Percentiles rank a stretch among this genome's conserved stretches.
phyloP scores from a whole-genome alignment of 2,329 filamentous ascomycete genomes.

The Keithomyces neogunnii region DNA sequence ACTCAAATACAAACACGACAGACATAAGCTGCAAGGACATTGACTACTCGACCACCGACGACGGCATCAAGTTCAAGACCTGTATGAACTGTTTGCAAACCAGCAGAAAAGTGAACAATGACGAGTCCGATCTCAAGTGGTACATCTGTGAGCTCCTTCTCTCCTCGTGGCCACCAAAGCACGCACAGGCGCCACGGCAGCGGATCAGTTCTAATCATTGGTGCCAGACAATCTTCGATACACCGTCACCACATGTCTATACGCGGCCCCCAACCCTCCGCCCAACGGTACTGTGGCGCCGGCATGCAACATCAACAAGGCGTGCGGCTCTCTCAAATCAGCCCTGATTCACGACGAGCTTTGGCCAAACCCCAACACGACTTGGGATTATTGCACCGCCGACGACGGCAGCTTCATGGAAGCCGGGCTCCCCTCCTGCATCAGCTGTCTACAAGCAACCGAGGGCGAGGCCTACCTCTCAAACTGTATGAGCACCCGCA shows the following conservation, averaged over 20 bases:
- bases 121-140: slow-evolving; percentile 35
- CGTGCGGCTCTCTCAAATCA: slow-evolving; percentile 30
- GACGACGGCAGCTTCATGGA: slow-evolving; percentile 24
- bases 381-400: slow-evolving; percentile 34
- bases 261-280: slow-evolving; percentile 21
- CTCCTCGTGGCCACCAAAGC: neutral
- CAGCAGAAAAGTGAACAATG: slow-evolving; percentile 30
- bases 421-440: slow-evolving; percentile 26
- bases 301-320: slow-evolving; percentile 33
- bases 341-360: slow-evolving; percentile 25
- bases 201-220: neutral
- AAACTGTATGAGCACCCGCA: slow-evolving; percentile 33
- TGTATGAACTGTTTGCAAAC: slow-evolving; percentile 39
- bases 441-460: slow-evolving; percentile 34
- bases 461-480: slow-evolving; percentile 32
- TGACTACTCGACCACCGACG: slow-evolving; percentile 26
- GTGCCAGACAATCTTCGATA: slow-evolving; percentile 40
- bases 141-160: slow-evolving; percentile 28
- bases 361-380: slow-evolving; percentile 13
- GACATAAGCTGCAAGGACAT: slow-evolving; percentile 39
- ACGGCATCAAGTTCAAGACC: slow-evolving; percentile 36
- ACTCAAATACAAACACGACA: slow-evolving; percentile 32
- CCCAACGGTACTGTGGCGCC: slow-evolving; percentile 24
- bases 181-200: too few species aligned
- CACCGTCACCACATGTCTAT: slow-evolving; percentile 38